phyloP scores from a whole-genome alignment of 805 yeast species.

The Candida lessepsii region DNA sequence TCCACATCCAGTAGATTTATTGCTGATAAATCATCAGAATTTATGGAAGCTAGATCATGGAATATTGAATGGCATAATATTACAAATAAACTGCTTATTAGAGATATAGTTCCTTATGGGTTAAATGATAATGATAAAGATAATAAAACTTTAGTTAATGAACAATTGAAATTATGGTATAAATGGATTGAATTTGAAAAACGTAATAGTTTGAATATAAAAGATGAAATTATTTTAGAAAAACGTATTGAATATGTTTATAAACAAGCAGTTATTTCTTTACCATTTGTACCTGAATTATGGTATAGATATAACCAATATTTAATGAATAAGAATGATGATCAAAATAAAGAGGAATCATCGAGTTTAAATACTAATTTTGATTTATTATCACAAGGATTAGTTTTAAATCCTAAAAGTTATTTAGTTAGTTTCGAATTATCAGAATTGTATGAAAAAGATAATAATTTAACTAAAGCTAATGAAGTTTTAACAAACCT shows the following conservation, averaged over 20 bases:
- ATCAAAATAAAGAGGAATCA: not conserved
- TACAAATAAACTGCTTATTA: conserved; percentile 47
- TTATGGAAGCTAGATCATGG: conserved; percentile 83
- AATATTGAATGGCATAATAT: conserved; percentile 66
- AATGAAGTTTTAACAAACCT: conserved; percentile 50
- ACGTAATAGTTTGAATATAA: conserved; percentile 62
- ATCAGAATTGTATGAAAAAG: conserved; percentile 68
- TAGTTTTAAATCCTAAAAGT: conserved; percentile 67
- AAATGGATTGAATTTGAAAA: conserved; percentile 81
- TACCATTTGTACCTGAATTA: conserved; percentile 66
- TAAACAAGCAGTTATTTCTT: conserved; percentile 60
- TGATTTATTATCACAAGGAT: conserved; percentile 52
- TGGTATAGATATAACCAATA: conserved; percentile 64
- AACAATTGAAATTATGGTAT: conserved; percentile 59
- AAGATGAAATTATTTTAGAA: conserved; percentile 44
- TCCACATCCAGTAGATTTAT: conserved; percentile 81
- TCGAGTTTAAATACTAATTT: conserved; percentile 18
- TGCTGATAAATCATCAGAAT: conserved; percentile 76
- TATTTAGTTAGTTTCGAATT: conserved; percentile 62
- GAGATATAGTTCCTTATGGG: conserved; percentile 34
- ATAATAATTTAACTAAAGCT: conserved; percentile 49
- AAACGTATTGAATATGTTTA: conserved; percentile 70
- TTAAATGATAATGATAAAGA: conserved; percentile 18
- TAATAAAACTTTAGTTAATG: conserved; percentile 20
- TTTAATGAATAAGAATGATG: conserved; percentile 21